These are phyloP conservation scores for Arabidopsis hybrid DNA, from an alignment of 441 rosid genomes.

Conservation along the genomic window DNA sequence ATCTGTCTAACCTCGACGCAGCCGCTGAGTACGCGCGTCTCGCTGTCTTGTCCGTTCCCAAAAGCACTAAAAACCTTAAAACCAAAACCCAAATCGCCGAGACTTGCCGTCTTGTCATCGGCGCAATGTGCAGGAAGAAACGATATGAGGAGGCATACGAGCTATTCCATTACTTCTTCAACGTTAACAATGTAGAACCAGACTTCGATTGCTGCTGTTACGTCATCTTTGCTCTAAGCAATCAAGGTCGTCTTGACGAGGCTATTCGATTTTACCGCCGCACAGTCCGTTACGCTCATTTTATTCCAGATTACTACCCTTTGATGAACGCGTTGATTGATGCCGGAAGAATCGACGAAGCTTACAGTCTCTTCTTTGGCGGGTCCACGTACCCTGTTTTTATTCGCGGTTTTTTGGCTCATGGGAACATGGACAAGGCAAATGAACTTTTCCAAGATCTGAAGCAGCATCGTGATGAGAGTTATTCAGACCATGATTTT, in stretches of 20 bases:
- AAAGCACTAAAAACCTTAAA: neutral
- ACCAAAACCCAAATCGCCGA: neutral
- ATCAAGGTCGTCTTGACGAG: neutral
- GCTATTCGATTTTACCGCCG: neutral
- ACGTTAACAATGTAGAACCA: neutral
- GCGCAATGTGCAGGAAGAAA: neutral
- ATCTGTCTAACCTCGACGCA: neutral
- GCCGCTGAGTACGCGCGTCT: neutral
- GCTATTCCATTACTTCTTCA: neutral
- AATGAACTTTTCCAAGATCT: neutral
- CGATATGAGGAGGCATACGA: neutral
- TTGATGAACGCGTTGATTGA: neutral
- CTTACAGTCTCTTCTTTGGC: neutral
- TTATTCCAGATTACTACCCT: neutral
- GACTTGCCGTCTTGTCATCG: neutral
- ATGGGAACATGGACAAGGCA: neutral
- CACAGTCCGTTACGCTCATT: neutral
- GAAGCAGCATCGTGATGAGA: neutral
- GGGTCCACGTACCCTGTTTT: neutral
- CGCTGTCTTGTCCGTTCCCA: neutral
- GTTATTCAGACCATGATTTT: neutral
- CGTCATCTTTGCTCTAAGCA: neutral
- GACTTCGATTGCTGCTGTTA: neutral
- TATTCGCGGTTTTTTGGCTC: neutral
- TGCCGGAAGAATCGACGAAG: neutral